Evolutionary conservation across 768 basidiomycete genomes (phyloP).

Genomic region (Coprinellus micaceus): DNA sequence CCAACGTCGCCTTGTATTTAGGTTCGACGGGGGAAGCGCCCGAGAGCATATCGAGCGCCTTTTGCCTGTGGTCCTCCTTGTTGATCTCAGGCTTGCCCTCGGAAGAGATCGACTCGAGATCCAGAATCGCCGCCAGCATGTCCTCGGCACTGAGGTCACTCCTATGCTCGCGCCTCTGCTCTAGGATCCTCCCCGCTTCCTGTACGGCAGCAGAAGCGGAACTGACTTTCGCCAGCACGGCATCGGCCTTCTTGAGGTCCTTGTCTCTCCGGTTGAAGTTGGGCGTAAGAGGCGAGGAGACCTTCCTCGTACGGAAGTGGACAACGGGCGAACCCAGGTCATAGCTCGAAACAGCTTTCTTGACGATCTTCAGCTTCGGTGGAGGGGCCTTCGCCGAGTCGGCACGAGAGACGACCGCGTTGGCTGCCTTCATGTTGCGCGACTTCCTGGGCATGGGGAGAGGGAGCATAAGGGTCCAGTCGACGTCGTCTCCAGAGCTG

Average conservation of each 20-base stretch:
- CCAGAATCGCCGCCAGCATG: conserved; percentile 4
- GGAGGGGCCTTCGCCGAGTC: not conserved
- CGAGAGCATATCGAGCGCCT: conserved; percentile 5
- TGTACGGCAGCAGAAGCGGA: no score
- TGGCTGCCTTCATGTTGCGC: not conserved
- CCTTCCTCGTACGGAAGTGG: not conserved
- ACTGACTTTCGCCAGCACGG: not conserved
- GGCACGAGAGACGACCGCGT: not conserved
- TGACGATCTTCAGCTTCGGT: not conserved
- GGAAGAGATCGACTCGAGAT: not conserved
- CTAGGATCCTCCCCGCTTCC: not conserved
- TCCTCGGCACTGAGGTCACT: conserved; percentile 2
- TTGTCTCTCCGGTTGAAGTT: not conserved
- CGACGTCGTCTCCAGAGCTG: not conserved
- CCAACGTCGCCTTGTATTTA: not conserved
- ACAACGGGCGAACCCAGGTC: not conserved
- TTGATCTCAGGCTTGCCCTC: not conserved
- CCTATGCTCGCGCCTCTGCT: not conserved
- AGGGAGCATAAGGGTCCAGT: conserved; percentile 12
- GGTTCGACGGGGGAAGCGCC: not conserved
- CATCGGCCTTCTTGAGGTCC: not conserved
- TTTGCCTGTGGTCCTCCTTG: conserved; percentile 6
- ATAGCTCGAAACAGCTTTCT: conserved; percentile 5
- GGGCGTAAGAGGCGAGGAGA: not conserved
- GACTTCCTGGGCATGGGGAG: not conserved